Evolutionary conservation across 768 basidiomycete genomes (phyloP).

Genomic region (Amanita pallidorosea): DNA sequence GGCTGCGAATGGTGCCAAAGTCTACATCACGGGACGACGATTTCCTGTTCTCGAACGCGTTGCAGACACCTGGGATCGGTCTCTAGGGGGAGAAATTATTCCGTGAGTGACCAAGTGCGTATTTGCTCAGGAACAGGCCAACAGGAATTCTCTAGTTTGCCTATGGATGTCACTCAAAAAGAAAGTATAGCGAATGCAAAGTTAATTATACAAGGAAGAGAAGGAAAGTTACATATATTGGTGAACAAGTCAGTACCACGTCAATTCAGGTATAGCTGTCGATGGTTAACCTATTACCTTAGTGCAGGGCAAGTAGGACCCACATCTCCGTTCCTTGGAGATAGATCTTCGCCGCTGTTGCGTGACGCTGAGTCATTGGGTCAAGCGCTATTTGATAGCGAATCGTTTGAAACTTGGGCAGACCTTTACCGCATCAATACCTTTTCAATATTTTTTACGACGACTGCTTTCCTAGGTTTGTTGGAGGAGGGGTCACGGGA

Average conservation of each 20-base stretch:
- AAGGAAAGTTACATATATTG: slow-evolving; percentile 68
- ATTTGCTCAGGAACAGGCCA: slow-evolving; percentile 1
- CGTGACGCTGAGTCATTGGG: slow-evolving; percentile 58
- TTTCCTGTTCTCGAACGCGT: slow-evolving; percentile 51
- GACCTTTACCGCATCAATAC: slow-evolving; percentile 57
- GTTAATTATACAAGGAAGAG: slow-evolving; percentile 39
- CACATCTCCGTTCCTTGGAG: slow-evolving; percentile 41
- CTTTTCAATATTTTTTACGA: slow-evolving; percentile 69
- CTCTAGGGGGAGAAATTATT: slow-evolving; percentile 40
- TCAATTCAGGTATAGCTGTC: neutral
- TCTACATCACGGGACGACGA: slow-evolving; percentile 70
- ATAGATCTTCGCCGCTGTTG: slow-evolving; percentile 44
- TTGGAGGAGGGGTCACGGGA: slow-evolving; percentile 65
- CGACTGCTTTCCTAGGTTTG: slow-evolving; percentile 65
- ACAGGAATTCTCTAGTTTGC: slow-evolving; percentile 17
- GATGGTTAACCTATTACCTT: neutral
- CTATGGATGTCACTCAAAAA: slow-evolving; percentile 66
- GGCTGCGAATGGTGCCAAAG: slow-evolving; percentile 68
- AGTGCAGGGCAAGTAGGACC: slow-evolving; percentile 76
- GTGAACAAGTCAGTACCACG: slow-evolving; percentile 60
- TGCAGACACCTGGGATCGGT: slow-evolving; percentile 33
- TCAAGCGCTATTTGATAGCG: slow-evolving; percentile 58
- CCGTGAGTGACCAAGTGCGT: slow-evolving; percentile 30
- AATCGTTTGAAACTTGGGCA: slow-evolving; percentile 53
- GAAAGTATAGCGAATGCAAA: slow-evolving; percentile 51